Conservation (phyloP, 805 yeast species). For the Yarrowia osloensis region DNA sequence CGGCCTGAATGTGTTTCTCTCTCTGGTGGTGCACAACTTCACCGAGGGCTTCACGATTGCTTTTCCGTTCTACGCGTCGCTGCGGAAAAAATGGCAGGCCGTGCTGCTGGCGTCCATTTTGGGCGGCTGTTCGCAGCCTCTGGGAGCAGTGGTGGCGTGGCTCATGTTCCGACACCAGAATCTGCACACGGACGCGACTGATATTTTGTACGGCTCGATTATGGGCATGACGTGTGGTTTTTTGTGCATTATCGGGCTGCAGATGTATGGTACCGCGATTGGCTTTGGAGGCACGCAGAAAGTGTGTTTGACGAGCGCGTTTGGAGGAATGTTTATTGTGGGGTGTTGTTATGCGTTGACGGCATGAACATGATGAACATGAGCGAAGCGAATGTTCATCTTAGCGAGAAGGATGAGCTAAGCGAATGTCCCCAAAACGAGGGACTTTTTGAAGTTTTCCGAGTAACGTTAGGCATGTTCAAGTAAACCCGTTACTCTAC, state of each 20-base stretch:
- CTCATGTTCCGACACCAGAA: slow-evolving; percentile 48
- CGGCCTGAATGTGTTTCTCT: slow-evolving; percentile 79
- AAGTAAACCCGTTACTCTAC: too few relatives aligned
- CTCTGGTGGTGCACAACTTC: slow-evolving; percentile 85
- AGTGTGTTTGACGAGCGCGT: slow-evolving; percentile 58
- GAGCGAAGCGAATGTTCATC: not conserved
- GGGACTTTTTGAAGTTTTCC: too few relatives aligned
- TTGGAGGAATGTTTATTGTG: slow-evolving; percentile 61
- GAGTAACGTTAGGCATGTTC: too few relatives aligned
- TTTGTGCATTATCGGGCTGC: slow-evolving; percentile 73
- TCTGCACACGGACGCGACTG: slow-evolving; percentile 42
- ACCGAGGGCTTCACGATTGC: slow-evolving; percentile 96
- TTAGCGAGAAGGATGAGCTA: too few relatives aligned
- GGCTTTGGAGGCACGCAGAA: slow-evolving; percentile 74
- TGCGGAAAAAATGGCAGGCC: slow-evolving; percentile 63
- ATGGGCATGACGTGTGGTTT: slow-evolving; percentile 83
- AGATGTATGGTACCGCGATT: slow-evolving; percentile 83
- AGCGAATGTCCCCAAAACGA: too few relatives aligned
- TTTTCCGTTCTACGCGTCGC: slow-evolving; percentile 79
- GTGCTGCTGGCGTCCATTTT: slow-evolving; percentile 62
- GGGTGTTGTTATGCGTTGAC: slow-evolving; percentile 40
- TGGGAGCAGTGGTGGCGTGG: slow-evolving; percentile 80
- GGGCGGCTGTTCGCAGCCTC: slow-evolving; percentile 85
- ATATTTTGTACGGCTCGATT: slow-evolving; percentile 58
- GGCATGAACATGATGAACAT: not conserved